phyloP scores from a whole-genome alignment of 192 early-diverging fungal genomes.

The Haplosporangium gracile region DNA sequence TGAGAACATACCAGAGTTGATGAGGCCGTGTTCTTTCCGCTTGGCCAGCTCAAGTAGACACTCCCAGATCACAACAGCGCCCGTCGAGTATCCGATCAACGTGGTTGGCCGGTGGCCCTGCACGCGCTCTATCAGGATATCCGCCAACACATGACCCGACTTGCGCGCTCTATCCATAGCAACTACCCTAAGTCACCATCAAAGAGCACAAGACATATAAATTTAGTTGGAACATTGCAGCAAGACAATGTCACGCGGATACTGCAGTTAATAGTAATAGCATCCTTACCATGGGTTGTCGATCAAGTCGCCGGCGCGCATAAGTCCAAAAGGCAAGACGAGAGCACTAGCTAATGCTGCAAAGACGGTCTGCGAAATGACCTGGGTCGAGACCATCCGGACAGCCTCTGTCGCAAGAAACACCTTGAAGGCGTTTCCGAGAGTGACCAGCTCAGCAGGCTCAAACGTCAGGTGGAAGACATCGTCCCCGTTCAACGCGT shows the following conservation, averaged over 20 bases:
- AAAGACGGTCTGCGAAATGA: conserved; percentile 65
- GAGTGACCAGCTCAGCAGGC: conserved; percentile 53
- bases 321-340: conserved; percentile 61
- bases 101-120: conserved; percentile 69
- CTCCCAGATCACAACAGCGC: conserved; percentile 69
- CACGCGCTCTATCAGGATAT: conserved; percentile 65
- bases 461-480: conserved; percentile 68
- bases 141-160: conserved; percentile 69
- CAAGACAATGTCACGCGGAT: background rate
- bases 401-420: conserved; percentile 67
- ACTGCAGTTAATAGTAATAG: background rate
- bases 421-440: conserved; percentile 63
- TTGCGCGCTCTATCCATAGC: conserved; percentile 67
- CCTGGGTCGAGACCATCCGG: conserved; percentile 61
- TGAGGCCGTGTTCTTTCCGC: conserved; percentile 55
- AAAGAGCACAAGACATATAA: background rate
- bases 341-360: conserved; percentile 65
- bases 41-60: conserved; percentile 65
- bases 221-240: background rate
- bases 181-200: conserved; percentile 32
- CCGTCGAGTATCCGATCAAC: conserved; percentile 69
- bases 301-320: conserved; percentile 69
- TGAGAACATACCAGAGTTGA: conserved; percentile 59
- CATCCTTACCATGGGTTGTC: conserved; percentile 69
- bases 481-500: conserved; percentile 47